Percentiles rank a stretch among this genome's conserved stretches.
phyloP scores from a whole-genome alignment of 768 basidiomycete species.

The Serpula lacrymans region DNA sequence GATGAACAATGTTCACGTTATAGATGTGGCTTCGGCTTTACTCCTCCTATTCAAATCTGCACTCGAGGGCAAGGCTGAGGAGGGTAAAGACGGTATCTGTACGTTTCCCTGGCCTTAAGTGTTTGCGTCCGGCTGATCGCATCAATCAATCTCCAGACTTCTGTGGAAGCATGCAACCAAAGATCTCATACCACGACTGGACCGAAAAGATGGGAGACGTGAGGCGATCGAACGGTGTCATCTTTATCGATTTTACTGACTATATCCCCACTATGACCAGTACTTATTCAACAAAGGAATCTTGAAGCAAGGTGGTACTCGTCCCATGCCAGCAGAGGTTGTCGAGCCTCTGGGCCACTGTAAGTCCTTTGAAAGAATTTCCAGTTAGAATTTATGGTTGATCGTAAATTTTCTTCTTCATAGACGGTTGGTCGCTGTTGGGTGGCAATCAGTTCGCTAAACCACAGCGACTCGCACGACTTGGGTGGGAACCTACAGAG shows the following conservation, averaged over 20 bases:
- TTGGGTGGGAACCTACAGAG: conserved; percentile 38
- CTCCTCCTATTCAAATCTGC: conserved; percentile 36
- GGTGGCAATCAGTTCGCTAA: conserved; percentile 37
- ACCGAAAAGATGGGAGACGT: conserved; percentile 36
- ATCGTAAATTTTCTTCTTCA: conserved; percentile 1
- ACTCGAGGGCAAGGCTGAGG: conserved; percentile 37
- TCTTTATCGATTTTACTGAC: conserved; percentile 4
- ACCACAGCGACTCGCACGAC: conserved; percentile 29
- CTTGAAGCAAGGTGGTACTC: conserved; percentile 29
- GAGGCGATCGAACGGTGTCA: conserved; percentile 7
- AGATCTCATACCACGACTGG: conserved; percentile 28
- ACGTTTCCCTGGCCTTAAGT: conserved; percentile 8
- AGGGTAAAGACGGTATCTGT: conserved; percentile 42
- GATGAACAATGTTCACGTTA: conserved; percentile 38
- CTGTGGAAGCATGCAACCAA: conserved; percentile 24
- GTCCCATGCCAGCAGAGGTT: conserved; percentile 29
- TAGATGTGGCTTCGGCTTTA: conserved; percentile 34
- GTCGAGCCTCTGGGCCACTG: conserved; percentile 36
- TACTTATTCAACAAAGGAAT: conserved; percentile 32
- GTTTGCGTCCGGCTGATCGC: conserved; percentile 3
- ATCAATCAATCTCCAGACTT: conserved; percentile 35
- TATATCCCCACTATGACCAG: too few species aligned
- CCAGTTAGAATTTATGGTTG: too few species aligned
- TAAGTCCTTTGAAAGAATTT: conserved; percentile 18
- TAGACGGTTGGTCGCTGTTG: conserved; percentile 40